Percentiles rank a stretch among this genome's conserved stretches.
Conservation (phyloP, 352 stramenopile species). For the Phytophthora cajani region DNA sequence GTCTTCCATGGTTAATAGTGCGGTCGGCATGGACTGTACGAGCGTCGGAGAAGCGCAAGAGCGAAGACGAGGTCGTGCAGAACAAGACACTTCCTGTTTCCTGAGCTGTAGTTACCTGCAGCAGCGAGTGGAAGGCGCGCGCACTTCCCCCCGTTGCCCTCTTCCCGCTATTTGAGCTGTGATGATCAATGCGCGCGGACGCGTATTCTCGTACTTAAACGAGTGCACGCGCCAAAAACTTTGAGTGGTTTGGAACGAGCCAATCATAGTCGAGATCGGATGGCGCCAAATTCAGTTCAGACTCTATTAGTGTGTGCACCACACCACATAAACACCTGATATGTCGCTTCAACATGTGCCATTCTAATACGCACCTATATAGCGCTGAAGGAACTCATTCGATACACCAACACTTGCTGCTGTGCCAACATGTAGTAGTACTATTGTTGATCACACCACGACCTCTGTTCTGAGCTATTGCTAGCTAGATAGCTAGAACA, state of each 20-base stretch:
- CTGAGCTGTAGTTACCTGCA: slow-evolving; percentile 6
- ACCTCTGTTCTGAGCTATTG: background rate
- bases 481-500: background rate
- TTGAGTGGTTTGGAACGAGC: slow-evolving; percentile 19
- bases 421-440: background rate
- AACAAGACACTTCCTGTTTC: background rate
- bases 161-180: slow-evolving; percentile 27
- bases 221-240: slow-evolving; percentile 42
- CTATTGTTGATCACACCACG: background rate
- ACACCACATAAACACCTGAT: slow-evolving; percentile 5
- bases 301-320: slow-evolving; percentile 3
- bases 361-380: background rate
- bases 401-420: background rate
- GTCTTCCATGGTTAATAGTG: slow-evolving; percentile 41
- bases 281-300: slow-evolving; percentile 41
- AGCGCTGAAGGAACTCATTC: background rate
- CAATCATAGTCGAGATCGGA: slow-evolving; percentile 19
- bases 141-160: slow-evolving; percentile 2
- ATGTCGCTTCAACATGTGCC: slow-evolving; percentile 10
- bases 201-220: slow-evolving; percentile 32
- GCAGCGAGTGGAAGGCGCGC: slow-evolving; percentile 4
- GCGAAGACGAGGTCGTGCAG: slow-evolving; percentile 1
- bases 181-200: slow-evolving; percentile 4
- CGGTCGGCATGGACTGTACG: slow-evolving; percentile 30
- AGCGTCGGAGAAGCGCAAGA: slow-evolving; percentile 7